Evolutionary conservation across 2,329 filamentous ascomycete genomes (phyloP).

Genomic region (Verticillium zaregamsianum): DNA sequence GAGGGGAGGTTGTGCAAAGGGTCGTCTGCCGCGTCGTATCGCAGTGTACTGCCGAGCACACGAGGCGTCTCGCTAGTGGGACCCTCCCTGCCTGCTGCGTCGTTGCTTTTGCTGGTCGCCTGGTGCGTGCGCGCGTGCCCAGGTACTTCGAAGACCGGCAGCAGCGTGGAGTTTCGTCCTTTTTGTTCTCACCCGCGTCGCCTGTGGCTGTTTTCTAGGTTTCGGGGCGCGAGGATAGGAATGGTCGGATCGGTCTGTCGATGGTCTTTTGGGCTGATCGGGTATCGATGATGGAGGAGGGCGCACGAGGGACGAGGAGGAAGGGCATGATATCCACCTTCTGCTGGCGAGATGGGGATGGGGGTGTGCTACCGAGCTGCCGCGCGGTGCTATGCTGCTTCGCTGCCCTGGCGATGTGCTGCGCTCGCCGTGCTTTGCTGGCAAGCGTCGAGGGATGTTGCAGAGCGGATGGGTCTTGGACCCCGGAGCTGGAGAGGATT

Average conservation of each 20-base stretch:
- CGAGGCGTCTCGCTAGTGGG: not conserved
- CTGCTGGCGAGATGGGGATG: not conserved
- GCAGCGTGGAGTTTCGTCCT: not conserved
- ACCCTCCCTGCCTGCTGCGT: not conserved
- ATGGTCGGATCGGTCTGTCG: not conserved
- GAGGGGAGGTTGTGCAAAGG: not conserved
- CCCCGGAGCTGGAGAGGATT: too few relatives aligned
- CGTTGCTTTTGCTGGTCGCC: not conserved
- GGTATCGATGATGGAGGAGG: not conserved
- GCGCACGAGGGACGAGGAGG: not conserved
- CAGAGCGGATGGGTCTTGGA: too few relatives aligned
- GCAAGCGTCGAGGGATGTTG: too few relatives aligned
- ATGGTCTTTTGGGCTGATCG: not conserved
- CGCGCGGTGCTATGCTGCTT: not conserved
- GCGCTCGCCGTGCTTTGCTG: too few relatives aligned
- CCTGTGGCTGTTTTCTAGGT: not conserved
- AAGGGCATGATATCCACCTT: not conserved
- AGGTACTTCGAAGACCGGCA: not conserved
- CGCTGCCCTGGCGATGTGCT: not conserved
- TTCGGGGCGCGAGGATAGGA: not conserved
- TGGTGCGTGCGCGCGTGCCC: not conserved
- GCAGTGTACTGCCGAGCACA: not conserved
- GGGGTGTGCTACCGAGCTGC: not conserved
- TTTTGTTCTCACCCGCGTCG: not conserved
- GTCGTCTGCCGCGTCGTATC: not conserved